Conservation (phyloP, 805 yeast species). For the Nakazawaea ernobii region DNA sequence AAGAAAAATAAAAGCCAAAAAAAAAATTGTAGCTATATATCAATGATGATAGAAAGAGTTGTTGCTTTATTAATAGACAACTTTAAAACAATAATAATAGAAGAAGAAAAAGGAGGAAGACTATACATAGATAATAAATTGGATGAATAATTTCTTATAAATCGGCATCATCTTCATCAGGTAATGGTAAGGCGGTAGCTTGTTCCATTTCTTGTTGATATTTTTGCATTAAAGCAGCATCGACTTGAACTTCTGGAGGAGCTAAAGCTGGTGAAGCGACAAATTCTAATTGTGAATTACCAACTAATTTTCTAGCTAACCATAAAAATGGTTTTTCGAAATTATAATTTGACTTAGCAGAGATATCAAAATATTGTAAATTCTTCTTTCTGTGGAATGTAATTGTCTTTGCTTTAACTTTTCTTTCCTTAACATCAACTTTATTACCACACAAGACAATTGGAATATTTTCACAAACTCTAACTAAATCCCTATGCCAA, state of each 20-base stretch:
- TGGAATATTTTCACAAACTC: conserved; percentile 99
- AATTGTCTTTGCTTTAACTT: conserved; percentile 99
- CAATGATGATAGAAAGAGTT: no score
- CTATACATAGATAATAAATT: background rate
- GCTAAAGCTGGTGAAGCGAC: conserved; percentile 99
- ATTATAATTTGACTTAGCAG: conserved; percentile 99
- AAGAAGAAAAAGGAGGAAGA: no score
- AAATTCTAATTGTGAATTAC: conserved; percentile 96
- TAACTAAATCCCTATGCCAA: conserved; percentile 99
- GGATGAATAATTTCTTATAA: conserved; percentile 44
- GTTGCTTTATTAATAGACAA: no score
- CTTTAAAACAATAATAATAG: no score
- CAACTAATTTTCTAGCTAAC: conserved; percentile 99
- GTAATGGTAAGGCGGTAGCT: conserved; percentile 99
- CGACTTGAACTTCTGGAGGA: conserved; percentile 99
- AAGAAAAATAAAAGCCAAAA: no score
- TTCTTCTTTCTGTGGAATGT: conserved; percentile 99
- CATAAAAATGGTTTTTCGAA: conserved; percentile 99
- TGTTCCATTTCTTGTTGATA: conserved; percentile 99
- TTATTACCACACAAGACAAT: conserved; percentile 99
- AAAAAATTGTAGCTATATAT: no score
- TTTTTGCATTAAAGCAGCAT: conserved; percentile 93
- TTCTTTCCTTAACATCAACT: conserved; percentile 99
- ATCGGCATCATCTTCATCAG: conserved; percentile 99
- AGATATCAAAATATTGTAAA: conserved; percentile 98